Conservation (phyloP, 140 eudicot genomes). For the Ambrosia hybrid region DNA sequence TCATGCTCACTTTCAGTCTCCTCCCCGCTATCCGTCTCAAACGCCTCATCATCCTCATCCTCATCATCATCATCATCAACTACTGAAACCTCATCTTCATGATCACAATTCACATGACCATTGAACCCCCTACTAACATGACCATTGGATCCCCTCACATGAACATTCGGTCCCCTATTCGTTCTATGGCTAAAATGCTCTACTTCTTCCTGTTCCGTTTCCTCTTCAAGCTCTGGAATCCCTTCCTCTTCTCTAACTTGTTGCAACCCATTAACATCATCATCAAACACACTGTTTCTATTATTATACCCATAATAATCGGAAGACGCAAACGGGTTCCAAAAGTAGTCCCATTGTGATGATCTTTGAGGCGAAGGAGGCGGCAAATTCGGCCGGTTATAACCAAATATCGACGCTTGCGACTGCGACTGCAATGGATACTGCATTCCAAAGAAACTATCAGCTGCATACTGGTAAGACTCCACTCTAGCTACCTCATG, state of each 20-base stretch:
- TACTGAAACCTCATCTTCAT: constrained; percentile 69
- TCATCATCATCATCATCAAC: constrained; percentile 48
- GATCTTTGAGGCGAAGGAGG: constrained; percentile 81
- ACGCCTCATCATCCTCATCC: constrained; percentile 47
- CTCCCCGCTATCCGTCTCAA: constrained; percentile 50
- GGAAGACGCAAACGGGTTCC: constrained; percentile 91
- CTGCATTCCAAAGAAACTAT: constrained; percentile 69
- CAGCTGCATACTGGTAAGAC: constrained; percentile 66
- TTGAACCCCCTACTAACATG: background rate
- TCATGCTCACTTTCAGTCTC: constrained; percentile 46
- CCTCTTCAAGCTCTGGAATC: constrained; percentile 94
- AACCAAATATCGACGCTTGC: constrained; percentile 47
- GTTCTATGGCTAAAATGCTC: constrained; percentile 30
- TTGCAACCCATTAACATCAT: constrained; percentile 65
- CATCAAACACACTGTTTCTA: constrained; percentile 55
- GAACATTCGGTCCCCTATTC: constrained; percentile 13
- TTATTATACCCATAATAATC: constrained; percentile 83
- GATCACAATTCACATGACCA: background rate
- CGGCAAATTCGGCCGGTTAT: constrained; percentile 57
- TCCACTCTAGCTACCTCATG: constrained; percentile 56
- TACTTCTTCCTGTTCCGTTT: constrained; percentile 79
- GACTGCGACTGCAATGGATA: constrained; percentile 40
- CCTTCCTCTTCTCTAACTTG: constrained; percentile 98
- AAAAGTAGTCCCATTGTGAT: constrained; percentile 91
- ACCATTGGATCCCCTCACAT: too few relatives aligned